Base-by-base conservation (phyloP, 176 grass and related monocot genomes). In the Elymus sibiricus region DNA sequence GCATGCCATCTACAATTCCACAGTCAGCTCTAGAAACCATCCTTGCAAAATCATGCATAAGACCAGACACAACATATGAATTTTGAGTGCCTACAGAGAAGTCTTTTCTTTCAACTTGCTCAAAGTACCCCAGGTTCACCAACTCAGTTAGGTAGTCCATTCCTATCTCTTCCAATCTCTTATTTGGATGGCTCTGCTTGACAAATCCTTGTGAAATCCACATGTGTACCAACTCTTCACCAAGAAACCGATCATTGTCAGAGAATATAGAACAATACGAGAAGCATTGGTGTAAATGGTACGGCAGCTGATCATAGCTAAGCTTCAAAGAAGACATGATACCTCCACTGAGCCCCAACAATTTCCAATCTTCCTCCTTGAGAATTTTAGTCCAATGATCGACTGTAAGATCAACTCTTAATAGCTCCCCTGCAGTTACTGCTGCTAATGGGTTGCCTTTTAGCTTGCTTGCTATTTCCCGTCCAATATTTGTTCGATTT, bases 121-220 rank as follows among this genome's bases (percentile, higher is more conserved):
- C 25, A 0, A 86, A 39, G 21, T 84, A 89, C 0, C 71, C 81
- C 5, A 43, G 68, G 42, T 80, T 26, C 27, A 93, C 35, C 49
- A 93, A 64, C 9, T 44, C 74, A 5, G 17, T 1, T 0, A 95
- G 5, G 64, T 85, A 92, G 5, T 59, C 25, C 6, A 27, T 29
- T 6, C 88, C 90, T 34, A 31, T 85, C 0, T 89, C 86, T 37
- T 92, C 88, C 1, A 89, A 13, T 12, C 0, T 87, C 56, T 84
- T 81, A 24, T 7, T 43, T 7, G 66, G 16, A 60, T 32, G 16
- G 0, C 0, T 13, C 1, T 2, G 3, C 2, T 60, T n/a, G n/a
- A 95, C 87, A 71, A 75, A 92, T 27, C 93, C 86, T 75, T 89
- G 90, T 38, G 90, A 80, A 64, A 94, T 89, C 93, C 93, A 94